Evolutionary conservation across 192 early-diverging fungal genomes (phyloP).

Genomic region (Coemansia aciculifera): DNA sequence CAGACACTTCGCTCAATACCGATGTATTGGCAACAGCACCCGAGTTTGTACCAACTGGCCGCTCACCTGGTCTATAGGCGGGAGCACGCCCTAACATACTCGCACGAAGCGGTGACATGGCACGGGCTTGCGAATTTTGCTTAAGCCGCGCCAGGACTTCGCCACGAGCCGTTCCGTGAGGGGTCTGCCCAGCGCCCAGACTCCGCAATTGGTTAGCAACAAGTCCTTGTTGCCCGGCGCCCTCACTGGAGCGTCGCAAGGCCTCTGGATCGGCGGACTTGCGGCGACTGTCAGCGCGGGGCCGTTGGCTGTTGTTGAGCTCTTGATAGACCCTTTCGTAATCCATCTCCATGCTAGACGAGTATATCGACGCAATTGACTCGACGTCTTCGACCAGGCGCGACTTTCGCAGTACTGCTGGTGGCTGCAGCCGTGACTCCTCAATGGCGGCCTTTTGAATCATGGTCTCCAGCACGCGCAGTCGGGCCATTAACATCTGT

Average conservation of each 20-base stretch:
- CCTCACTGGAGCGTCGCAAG: background rate
- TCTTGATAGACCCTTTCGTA: conserved; percentile 36
- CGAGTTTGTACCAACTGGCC: background rate
- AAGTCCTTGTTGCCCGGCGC: background rate
- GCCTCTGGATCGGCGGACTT: background rate
- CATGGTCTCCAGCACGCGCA: conserved; percentile 48
- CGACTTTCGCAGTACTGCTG: conserved; percentile 19
- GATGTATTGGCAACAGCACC: conserved; percentile 7
- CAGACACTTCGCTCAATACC: conserved; percentile 20
- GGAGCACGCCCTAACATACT: conserved; percentile 27
- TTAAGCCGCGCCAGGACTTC: conserved; percentile 31
- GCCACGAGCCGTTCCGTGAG: background rate
- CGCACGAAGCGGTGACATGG: conserved; percentile 22
- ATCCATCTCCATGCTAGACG: conserved; percentile 42
- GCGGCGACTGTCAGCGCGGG: conserved; percentile 9
- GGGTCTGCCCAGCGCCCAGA: background rate
- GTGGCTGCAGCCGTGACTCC: conserved; percentile 45
- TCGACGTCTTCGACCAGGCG: conserved; percentile 31
- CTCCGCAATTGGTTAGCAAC: background rate
- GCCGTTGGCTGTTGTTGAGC: conserved; percentile 17
- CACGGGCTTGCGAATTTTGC: conserved; percentile 37
- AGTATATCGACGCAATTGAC: conserved; percentile 45
- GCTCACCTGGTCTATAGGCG: background rate
- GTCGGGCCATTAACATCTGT: conserved; percentile 26
- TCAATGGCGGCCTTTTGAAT: conserved; percentile 43